phyloP scores from a whole-genome alignment of 2,329 filamentous ascomycete genomes.

The Diaporthe caulivora region DNA sequence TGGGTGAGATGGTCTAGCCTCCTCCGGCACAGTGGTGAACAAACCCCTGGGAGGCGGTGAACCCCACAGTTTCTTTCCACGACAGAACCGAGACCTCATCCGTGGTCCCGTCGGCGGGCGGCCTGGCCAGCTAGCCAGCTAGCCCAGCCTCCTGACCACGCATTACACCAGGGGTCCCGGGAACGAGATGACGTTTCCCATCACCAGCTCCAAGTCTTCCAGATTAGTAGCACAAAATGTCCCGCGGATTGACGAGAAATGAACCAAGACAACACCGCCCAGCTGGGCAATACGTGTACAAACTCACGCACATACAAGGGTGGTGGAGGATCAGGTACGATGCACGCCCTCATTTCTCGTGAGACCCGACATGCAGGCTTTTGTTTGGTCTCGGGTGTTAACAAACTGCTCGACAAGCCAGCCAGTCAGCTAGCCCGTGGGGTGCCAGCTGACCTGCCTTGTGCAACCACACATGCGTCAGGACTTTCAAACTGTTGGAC shows the following conservation, averaged over 20 bases:
- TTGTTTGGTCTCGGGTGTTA: constrained; percentile 26
- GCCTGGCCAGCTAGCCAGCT: background rate
- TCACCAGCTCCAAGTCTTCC: background rate
- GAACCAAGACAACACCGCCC: background rate
- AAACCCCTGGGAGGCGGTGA: constrained; percentile 1
- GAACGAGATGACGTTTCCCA: constrained; percentile 25
- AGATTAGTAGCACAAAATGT: background rate
- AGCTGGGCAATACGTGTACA: background rate
- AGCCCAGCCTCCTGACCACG: constrained; percentile 16
- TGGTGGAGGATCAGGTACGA: constrained; percentile 21
- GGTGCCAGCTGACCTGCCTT: constrained; percentile 31
- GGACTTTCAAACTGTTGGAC: background rate
- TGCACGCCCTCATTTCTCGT: constrained; percentile 3
- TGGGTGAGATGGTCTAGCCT: constrained; percentile 9
- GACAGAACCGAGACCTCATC: background rate
- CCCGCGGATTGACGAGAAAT: background rate
- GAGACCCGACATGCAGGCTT: constrained; percentile 21
- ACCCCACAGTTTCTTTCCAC: constrained; percentile 24
- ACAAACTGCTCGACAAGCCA: background rate
- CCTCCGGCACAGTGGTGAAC: background rate
- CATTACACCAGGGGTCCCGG: constrained; percentile 14
- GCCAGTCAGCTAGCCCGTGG: constrained; percentile 6
- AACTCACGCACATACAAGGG: background rate
- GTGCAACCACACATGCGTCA: constrained; percentile 35
- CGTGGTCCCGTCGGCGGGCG: background rate